Conservation (phyloP, 83 land plant genomes). For the Diphasiastrum complanatum region DNA sequence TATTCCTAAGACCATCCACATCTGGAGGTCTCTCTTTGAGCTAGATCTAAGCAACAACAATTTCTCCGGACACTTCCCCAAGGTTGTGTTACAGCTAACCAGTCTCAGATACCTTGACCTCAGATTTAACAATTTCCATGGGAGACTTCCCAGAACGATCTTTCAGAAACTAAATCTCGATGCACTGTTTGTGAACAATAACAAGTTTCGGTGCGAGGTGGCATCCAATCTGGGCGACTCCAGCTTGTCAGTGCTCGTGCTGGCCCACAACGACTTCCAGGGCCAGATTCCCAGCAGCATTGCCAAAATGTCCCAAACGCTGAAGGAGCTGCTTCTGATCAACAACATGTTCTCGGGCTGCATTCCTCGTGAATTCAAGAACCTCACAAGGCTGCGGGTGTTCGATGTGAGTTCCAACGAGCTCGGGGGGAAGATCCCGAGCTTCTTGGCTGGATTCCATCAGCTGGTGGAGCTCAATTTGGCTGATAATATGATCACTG, state of each 20-base stretch:
- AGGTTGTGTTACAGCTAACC: slow-evolving; percentile 39
- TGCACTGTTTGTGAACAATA: slow-evolving; percentile 62
- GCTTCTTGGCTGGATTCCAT: slow-evolving; percentile 28
- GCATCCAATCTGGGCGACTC: slow-evolving; percentile 60
- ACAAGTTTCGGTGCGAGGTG: slow-evolving; percentile 37
- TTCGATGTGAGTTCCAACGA: slow-evolving; percentile 56
- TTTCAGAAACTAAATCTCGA: slow-evolving; percentile 59
- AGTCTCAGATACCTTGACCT: slow-evolving; percentile 46
- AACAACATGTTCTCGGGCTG: slow-evolving; percentile 54
- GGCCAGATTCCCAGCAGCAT: slow-evolving; percentile 51
- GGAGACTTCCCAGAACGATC: slow-evolving; percentile 46
- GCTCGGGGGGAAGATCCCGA: slow-evolving; percentile 49
- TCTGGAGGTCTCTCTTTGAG: slow-evolving; percentile 42
- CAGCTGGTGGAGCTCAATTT: slow-evolving; percentile 48
- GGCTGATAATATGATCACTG: slow-evolving; percentile 45
- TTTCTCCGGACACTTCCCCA: slow-evolving; percentile 57
- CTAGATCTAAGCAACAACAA: slow-evolving; percentile 71
- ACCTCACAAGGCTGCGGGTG: slow-evolving; percentile 29
- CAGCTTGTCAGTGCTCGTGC: slow-evolving; percentile 51
- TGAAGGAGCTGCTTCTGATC: slow-evolving; percentile 50
- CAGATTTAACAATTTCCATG: slow-evolving; percentile 62
- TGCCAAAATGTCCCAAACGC: slow-evolving; percentile 30
- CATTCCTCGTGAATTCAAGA: slow-evolving; percentile 40
- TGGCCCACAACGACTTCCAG: slow-evolving; percentile 52
- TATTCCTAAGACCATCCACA: slow-evolving; percentile 37